Conservation (phyloP, 441 rosid genomes). For the Croton laevigatus region DNA sequence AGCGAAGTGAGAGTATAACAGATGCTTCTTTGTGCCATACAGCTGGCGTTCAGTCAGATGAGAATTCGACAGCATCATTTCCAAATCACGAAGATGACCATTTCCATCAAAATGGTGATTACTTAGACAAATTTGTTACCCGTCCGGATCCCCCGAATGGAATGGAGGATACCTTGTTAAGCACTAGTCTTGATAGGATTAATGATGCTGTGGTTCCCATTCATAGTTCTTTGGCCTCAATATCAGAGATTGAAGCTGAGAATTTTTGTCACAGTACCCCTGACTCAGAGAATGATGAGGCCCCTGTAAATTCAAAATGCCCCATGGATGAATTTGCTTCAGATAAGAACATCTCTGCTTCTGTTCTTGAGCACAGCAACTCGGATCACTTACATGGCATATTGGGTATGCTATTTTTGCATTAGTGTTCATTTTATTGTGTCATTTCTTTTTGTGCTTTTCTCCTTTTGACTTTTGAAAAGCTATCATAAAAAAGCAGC, state of each 20-base stretch:
- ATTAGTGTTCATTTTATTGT: neutral
- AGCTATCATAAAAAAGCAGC: too few relatives aligned
- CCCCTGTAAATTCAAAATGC: constrained; percentile 36
- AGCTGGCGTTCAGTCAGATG: constrained; percentile 35
- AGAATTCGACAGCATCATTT: constrained; percentile 30
- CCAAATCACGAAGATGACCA: constrained; percentile 27
- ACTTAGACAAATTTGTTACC: constrained; percentile 35
- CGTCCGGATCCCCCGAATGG: constrained; percentile 34
- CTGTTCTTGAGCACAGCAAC: constrained; percentile 37
- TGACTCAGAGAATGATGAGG: constrained; percentile 39
- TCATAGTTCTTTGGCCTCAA: constrained; percentile 39
- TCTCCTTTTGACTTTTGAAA: too few relatives aligned
- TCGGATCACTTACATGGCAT: constrained; percentile 46
- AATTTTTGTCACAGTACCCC: constrained; percentile 32
- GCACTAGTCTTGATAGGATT: constrained; percentile 27
- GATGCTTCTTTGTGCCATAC: constrained; percentile 37
- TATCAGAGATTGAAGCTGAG: constrained; percentile 63
- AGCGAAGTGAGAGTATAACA: constrained; percentile 29
- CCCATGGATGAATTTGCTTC: constrained; percentile 32
- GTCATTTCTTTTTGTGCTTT: neutral
- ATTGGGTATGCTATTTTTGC: constrained; percentile 42
- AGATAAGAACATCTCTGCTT: constrained; percentile 35
- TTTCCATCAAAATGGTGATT: constrained; percentile 38
- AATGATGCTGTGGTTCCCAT: constrained; percentile 40
- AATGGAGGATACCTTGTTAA: constrained; percentile 28